These are phyloP conservation scores for Allantophomopsis cytisporea DNA, from an alignment of 2,329 filamentous ascomycete genomes.

Conservation along the genomic window DNA sequence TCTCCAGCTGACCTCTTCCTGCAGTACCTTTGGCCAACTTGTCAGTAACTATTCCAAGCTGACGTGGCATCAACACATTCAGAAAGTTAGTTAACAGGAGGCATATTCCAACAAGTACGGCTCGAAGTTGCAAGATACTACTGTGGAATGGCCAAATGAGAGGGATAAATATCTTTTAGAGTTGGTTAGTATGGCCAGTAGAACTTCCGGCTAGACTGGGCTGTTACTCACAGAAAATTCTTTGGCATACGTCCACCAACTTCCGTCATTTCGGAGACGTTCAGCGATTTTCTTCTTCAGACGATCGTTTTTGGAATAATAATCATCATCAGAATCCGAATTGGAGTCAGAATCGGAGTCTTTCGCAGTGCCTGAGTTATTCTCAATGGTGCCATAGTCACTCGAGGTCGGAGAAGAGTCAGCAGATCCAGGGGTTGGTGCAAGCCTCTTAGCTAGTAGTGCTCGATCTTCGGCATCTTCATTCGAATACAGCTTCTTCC, in stretches of 20 bases:
- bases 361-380: not conserved
- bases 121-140: constrained; percentile 50
- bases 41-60: constrained; percentile 69
- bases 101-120: constrained; percentile 52
- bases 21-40: constrained; percentile 36
- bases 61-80: constrained; percentile 67
- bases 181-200: no score
- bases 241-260: constrained; percentile 65
- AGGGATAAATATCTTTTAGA: constrained; percentile 52
- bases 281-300: constrained; percentile 46
- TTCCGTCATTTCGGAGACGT: constrained; percentile 59
- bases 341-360: not conserved
- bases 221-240: constrained; percentile 41
- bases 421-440: constrained; percentile 15
- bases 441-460: constrained; percentile 32
- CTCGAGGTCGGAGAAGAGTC: constrained; percentile 8
- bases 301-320: constrained; percentile 17
- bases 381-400: constrained; percentile 11
- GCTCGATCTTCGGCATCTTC: constrained; percentile 44
- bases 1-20: constrained; percentile 11
- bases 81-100: constrained; percentile 58
- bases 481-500: constrained; percentile 16
- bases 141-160: constrained; percentile 66
- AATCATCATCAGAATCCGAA: constrained; percentile 8
- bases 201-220: no score